Conservation (phyloP, 345 rosid species). For the Anastatica hierochuntica region DNA sequence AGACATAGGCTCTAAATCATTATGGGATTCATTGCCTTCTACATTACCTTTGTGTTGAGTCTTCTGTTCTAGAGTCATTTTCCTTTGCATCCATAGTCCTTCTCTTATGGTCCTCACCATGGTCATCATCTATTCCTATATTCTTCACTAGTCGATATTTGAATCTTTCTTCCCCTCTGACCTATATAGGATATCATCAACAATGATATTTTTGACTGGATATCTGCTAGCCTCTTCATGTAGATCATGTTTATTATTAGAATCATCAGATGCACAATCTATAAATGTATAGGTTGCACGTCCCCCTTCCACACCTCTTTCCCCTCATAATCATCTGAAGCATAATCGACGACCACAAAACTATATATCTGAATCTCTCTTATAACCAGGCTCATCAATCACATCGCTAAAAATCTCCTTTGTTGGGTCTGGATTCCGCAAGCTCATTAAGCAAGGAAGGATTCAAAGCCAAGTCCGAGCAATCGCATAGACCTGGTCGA, state of each 20-base stretch:
- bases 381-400: constrained; percentile 39
- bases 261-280: constrained; percentile 61
- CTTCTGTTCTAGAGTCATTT: constrained; percentile 29
- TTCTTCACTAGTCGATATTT: constrained; percentile 56
- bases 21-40: constrained; percentile 22
- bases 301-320: constrained; percentile 53
- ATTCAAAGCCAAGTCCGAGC: no score
- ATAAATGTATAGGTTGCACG: constrained; percentile 47
- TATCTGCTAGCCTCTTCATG: constrained; percentile 35
- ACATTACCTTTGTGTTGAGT: constrained; percentile 30
- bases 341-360: constrained; percentile 14
- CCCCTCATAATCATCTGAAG: constrained; percentile 22
- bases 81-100: constrained; percentile 29
- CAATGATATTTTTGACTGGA: constrained; percentile 74
- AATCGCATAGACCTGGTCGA: no score
- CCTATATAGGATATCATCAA: constrained; percentile 73
- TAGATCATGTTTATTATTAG: constrained; percentile 34
- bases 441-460: no score
- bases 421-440: no score
- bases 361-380: constrained; percentile 30
- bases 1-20: constrained; percentile 33
- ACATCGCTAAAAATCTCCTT: constrained; percentile 54
- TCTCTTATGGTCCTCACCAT: constrained; percentile 23
- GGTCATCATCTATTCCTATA: constrained; percentile 72
- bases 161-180: constrained; percentile 37